Conservation (phyloP, 2,329 filamentous ascomycete genomes). For the Nemania diffusa region DNA sequence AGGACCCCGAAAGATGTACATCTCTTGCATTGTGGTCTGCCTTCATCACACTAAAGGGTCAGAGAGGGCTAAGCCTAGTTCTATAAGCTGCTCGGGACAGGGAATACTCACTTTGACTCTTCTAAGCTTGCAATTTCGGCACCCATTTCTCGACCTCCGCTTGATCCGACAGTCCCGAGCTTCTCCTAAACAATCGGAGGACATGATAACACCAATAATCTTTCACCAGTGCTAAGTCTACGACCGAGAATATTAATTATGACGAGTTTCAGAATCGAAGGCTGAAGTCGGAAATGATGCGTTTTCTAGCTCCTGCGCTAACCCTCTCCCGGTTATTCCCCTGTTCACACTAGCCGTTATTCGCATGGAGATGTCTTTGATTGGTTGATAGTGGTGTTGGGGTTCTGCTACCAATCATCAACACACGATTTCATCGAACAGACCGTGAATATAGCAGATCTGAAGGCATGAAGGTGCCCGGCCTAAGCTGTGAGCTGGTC, state of each 20-base stretch:
- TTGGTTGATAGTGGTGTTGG: slow-evolving; percentile 28
- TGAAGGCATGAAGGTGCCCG: neutral
- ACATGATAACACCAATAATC: neutral
- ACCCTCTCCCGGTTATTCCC: slow-evolving; percentile 26
- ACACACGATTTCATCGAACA: neutral
- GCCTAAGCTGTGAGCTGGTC: neutral
- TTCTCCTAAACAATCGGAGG: slow-evolving; percentile 1
- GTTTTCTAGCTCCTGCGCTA: slow-evolving; percentile 11
- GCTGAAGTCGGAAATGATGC: neutral
- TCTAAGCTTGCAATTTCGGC: slow-evolving; percentile 62
- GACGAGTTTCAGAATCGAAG: neutral
- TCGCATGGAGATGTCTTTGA: slow-evolving; percentile 34
- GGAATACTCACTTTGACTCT: slow-evolving; percentile 57
- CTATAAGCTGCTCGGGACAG: neutral
- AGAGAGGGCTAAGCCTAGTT: neutral
- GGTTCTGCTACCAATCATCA: neutral
- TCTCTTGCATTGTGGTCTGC: slow-evolving; percentile 55
- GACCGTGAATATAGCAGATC: neutral
- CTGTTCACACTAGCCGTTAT: slow-evolving; percentile 23
- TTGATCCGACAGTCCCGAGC: slow-evolving; percentile 23
- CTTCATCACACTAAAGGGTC: slow-evolving; percentile 58
- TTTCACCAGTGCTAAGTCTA: neutral
- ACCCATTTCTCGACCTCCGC: slow-evolving; percentile 58
- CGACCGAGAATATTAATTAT: neutral
- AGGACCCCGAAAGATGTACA: slow-evolving; percentile 57